Evolutionary conservation across 257 asterid genomes (phyloP).

Genomic region (Misopates orontium): DNA sequence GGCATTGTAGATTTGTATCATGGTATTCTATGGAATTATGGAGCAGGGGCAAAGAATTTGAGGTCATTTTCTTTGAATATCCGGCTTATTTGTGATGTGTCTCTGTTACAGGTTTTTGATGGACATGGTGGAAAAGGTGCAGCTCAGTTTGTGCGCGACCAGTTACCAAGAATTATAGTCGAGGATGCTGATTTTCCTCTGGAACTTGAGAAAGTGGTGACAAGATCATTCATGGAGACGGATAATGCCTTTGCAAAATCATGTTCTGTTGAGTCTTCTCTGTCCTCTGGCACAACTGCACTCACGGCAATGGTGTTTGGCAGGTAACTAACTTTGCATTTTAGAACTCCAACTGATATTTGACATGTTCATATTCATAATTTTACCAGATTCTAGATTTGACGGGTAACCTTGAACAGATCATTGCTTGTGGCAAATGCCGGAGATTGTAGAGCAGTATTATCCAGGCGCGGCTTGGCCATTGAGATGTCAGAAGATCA

Average conservation of each 20-base stretch:
- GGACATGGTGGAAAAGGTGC: conserved; percentile 96
- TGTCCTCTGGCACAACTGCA: conserved; percentile 92
- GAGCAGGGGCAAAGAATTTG: not conserved
- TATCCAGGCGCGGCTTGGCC: conserved; percentile 73
- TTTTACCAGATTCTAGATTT: not conserved
- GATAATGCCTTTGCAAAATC: conserved; percentile 78
- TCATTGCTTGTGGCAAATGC: conserved; percentile 92
- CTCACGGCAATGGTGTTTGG: conserved; percentile 90
- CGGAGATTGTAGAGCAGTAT: conserved; percentile 89
- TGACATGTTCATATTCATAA: not conserved
- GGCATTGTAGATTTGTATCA: too few species aligned
- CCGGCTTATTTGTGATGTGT: conserved; percentile 23
- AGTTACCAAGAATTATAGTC: conserved; percentile 74
- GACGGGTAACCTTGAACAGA: conserved; percentile 35
- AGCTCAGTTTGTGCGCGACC: conserved; percentile 85
- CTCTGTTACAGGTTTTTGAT: conserved; percentile 74
- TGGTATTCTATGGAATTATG: not conserved
- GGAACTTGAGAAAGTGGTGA: conserved; percentile 82
- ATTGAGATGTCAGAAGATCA: conserved; percentile 90
- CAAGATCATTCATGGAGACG: conserved; percentile 68
- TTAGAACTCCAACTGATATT: not conserved
- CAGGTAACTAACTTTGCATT: conserved; percentile 41
- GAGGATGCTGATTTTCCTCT: conserved; percentile 83
- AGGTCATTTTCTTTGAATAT: conserved; percentile 11
- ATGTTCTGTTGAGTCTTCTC: conserved; percentile 61